A percentile compares a stretch with the other conserved stretches of the same genome.
Conservation (phyloP, 2,329 filamentous ascomycete genomes). For the Penicillium paneum region DNA sequence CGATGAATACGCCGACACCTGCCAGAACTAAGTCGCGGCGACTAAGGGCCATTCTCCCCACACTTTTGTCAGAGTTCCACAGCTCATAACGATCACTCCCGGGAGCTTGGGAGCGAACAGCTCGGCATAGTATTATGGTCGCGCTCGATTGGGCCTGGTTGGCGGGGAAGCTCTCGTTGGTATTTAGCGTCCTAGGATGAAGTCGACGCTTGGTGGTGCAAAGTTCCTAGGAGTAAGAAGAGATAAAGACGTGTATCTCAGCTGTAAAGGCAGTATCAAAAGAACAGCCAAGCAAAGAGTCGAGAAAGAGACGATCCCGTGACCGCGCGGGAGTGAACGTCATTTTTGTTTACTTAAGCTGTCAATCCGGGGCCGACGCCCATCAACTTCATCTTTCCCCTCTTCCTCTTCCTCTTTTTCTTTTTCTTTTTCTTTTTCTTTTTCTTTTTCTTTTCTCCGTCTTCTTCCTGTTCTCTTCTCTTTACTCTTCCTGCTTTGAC, state of each 20-base stretch:
- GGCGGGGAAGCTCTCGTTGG: neutral
- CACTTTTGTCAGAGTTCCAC: slow-evolving; percentile 43
- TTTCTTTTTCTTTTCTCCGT: neutral
- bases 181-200: neutral
- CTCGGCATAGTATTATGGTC: slow-evolving; percentile 14
- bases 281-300: slow-evolving; percentile 2
- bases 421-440: neutral
- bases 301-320: slow-evolving; percentile 20
- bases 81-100: slow-evolving; percentile 34
- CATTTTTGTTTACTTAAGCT: slow-evolving; percentile 29
- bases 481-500: slow-evolving; percentile 1
- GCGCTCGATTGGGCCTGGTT: neutral
- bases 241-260: neutral
- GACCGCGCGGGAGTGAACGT: slow-evolving; percentile 15
- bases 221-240: neutral
- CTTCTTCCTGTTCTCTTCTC: slow-evolving; percentile 3
- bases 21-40: slow-evolving; percentile 45
- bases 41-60: slow-evolving; percentile 48
- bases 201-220: neutral
- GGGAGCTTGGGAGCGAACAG: slow-evolving; percentile 14
- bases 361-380: neutral
- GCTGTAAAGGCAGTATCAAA: neutral
- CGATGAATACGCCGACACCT: slow-evolving; percentile 57
- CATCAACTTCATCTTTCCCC: slow-evolving; percentile 9
- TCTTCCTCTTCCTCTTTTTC: neutral